phyloP scores from a whole-genome alignment of 352 stramenopile genomes.

The Pythium brachiatum region DNA sequence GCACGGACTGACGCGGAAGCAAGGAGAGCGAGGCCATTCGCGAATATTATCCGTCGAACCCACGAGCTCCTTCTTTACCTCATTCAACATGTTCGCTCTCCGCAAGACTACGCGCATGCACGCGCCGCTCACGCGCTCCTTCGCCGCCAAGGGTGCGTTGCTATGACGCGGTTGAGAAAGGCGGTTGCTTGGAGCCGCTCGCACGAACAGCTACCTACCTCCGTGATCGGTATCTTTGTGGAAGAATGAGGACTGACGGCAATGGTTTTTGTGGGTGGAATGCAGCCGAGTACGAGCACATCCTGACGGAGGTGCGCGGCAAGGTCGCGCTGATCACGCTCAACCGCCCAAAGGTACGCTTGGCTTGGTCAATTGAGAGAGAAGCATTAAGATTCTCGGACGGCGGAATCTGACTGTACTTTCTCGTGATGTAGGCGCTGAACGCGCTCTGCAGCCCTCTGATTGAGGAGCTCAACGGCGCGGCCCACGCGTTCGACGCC shows the following conservation, averaged over 20 bases:
- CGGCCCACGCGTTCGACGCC: constrained; percentile 89
- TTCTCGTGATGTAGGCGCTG: constrained; percentile 57
- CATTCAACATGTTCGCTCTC: constrained; percentile 46
- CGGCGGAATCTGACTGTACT: background rate
- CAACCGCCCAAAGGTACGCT: constrained; percentile 91
- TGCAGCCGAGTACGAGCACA: constrained; percentile 83
- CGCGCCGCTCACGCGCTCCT: constrained; percentile 38
- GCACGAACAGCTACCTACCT: background rate
- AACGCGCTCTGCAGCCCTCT: constrained; percentile 97
- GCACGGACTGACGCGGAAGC: background rate
- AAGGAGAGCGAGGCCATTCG: background rate
- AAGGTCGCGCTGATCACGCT: constrained; percentile 95
- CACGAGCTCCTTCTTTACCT: background rate
- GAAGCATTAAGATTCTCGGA: background rate
- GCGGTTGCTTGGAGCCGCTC: background rate
- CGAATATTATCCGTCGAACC: constrained; percentile 23
- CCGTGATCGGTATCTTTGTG: background rate
- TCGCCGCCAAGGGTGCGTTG: constrained; percentile 50
- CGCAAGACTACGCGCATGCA: constrained; percentile 26
- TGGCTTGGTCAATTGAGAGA: background rate
- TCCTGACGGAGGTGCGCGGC: constrained; percentile 80
- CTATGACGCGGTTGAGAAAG: background rate
- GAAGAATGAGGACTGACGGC: background rate
- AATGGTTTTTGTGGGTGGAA: background rate
- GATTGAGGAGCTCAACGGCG: constrained; percentile 94